Percentiles rank a stretch among this genome's conserved stretches.
These are phyloP conservation scores for Pyricularia pennisetigena DNA, from an alignment of 2,329 filamentous ascomycete genomes.

Conservation along the genomic window DNA sequence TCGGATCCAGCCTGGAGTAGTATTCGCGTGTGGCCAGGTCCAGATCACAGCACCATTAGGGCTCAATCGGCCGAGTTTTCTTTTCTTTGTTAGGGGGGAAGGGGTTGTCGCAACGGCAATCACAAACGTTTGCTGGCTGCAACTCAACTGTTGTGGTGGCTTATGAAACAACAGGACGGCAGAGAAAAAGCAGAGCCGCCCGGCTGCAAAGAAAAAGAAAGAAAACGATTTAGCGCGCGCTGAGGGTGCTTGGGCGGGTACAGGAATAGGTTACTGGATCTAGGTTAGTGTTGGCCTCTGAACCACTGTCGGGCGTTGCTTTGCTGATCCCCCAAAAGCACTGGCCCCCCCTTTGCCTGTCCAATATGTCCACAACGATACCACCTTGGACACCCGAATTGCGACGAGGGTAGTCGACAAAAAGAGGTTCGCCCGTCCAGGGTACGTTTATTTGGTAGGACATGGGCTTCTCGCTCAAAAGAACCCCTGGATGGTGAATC, in stretches of 20 bases:
- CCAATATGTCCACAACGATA: not conserved
- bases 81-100: too few relatives aligned
- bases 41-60: not conserved
- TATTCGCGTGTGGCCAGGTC: not conserved
- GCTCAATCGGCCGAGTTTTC: not conserved
- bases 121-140: not conserved
- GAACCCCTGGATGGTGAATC: not conserved
- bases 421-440: not conserved
- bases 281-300: not conserved
- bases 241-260: not conserved
- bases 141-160: not conserved
- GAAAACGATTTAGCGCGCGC: not conserved
- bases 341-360: not conserved
- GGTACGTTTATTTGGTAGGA: not conserved
- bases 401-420: not conserved
- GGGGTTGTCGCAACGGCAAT: not conserved
- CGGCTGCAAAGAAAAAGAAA: not conserved
- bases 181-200: not conserved
- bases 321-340: conserved; percentile 1
- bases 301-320: not conserved
- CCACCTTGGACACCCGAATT: not conserved
- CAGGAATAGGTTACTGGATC: not conserved
- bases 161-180: not conserved
- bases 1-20: not conserved
- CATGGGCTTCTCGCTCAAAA: not conserved